A percentile compares a stretch with the other conserved stretches of the same genome.
Evolutionary conservation across 805 yeast species (phyloP).

Genomic region (Teunomyces tritomae): DNA sequence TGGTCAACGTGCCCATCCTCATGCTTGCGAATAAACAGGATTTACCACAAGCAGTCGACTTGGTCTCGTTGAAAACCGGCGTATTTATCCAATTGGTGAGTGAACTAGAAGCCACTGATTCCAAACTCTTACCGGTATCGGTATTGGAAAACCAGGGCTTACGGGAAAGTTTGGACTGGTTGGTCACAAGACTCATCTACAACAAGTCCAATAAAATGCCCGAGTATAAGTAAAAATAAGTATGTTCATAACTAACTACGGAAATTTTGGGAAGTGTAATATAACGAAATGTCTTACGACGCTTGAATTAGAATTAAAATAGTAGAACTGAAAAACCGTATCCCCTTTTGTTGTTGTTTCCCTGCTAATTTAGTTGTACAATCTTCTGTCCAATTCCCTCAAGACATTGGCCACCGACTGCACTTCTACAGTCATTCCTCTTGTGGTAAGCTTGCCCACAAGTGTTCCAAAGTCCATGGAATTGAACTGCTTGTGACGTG

Average conservation of each 20-base stretch:
- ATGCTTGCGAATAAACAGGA: conserved; percentile 98
- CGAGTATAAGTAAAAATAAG: conserved; percentile 33
- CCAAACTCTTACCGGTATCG: conserved; percentile 84
- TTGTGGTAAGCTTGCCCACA: conserved; percentile 71
- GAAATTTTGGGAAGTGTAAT: too few relatives aligned
- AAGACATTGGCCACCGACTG: conserved; percentile 82
- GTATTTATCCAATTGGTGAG: conserved; percentile 79
- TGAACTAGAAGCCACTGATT: conserved; percentile 84
- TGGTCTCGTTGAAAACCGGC: conserved; percentile 68
- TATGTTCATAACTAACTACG: too few relatives aligned
- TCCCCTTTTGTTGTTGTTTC: background rate
- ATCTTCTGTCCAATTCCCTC: conserved; percentile 73
- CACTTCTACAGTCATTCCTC: conserved; percentile 91
- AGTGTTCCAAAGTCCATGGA: conserved; percentile 70
- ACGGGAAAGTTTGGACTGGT: conserved; percentile 86
- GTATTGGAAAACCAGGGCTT: conserved; percentile 85
- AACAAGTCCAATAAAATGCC: conserved; percentile 65
- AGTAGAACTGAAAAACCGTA: conserved; percentile 1
- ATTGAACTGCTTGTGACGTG: conserved; percentile 75
- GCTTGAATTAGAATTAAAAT: background rate
- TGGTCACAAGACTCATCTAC: conserved; percentile 65
- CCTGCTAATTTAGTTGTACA: conserved; percentile 36
- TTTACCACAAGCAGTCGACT: conserved; percentile 45
- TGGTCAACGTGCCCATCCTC: conserved; percentile 74
- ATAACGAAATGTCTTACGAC: too few relatives aligned